phyloP scores from a whole-genome alignment of 2,329 filamentous ascomycete genomes.

The Chaetomium olivaceum region DNA sequence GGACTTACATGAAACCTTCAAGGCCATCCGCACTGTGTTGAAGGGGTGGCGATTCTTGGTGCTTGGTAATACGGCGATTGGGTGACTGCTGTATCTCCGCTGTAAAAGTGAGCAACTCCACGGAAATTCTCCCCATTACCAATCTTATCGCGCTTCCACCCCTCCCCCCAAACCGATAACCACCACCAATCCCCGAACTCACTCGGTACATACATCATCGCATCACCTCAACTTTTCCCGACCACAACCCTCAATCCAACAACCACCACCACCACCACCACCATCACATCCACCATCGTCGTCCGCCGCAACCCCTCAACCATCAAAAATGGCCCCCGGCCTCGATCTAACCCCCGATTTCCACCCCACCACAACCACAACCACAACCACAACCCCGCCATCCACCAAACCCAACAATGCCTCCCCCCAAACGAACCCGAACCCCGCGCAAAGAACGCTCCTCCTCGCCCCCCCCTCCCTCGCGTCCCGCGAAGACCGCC shows the following conservation, averaged over 20 bases:
- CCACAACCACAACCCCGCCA: slow-evolving; percentile 2
- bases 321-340: slow-evolving; percentile 46
- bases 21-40: slow-evolving; percentile 12
- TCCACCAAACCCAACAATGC: too few species aligned
- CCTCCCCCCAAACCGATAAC: background rate
- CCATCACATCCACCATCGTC: background rate
- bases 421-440: background rate
- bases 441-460: slow-evolving; percentile 32
- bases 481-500: slow-evolving; percentile 76
- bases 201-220: background rate
- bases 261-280: background rate
- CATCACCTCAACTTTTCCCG: background rate
- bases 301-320: too few species aligned
- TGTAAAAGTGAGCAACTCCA: slow-evolving; percentile 26
- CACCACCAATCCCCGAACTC: background rate
- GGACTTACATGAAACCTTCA: background rate
- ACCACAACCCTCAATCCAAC: background rate
- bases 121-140: slow-evolving; percentile 25
- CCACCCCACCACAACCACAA: slow-evolving; percentile 33
- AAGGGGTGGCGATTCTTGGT: slow-evolving; percentile 26
- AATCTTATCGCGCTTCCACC: slow-evolving; percentile 20
- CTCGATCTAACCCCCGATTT: slow-evolving; percentile 57
- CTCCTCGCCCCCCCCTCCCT: slow-evolving; percentile 83
- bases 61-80: slow-evolving; percentile 27
- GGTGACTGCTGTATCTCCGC: slow-evolving; percentile 14